Base-by-base conservation (phyloP, 2,329 filamentous ascomycete genomes). In the Fusarium avenaceum region DNA sequence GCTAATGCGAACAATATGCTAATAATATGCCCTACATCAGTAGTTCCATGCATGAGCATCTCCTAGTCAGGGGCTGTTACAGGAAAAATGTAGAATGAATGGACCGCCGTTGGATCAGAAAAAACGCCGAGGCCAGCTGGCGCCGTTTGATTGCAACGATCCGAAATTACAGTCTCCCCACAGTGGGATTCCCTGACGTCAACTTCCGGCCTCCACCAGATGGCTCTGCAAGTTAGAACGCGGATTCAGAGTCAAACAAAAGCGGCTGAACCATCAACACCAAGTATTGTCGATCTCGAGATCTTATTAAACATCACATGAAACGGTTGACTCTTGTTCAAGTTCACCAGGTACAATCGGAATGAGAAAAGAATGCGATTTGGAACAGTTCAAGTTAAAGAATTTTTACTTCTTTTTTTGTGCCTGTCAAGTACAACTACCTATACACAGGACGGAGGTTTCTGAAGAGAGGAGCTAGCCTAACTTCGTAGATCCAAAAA, bases 391-490 rank as follows among this genome's bases (percentile, higher is more conserved):
- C 38, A 55, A 53, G 32, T 70, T 49, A 69, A 72, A 67, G 65
- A 73, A 74, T 64, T 80, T 78, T 77, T 76, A 68, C 72, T 77
- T 75, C 72, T 76, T 77, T 78, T 74, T 76, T 76, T 76, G 72
- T 76, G 74, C 75, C 74, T 80, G 75, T 78, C 42, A 68, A 48
- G 67, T 70, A 77, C 75, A 80, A 74, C 76, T 80, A 78, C 74
- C 75, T 77, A 79, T 76, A 77, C 75, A 77, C 71, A 77, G 74
- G 72, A 72, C 59, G 62, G 65, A 66, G 70, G 66, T 62, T 57
- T 58, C 28, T 47, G 65, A 69, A 73, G 69, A 74, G 50, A 63
- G 53, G 51, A 61, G 58, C 58, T 65, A 63, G 63, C 63, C 66
- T 65, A 55, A 55, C 70, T 67, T 67, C 65, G 55, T 66, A 50